Evolutionary conservation across 176 grass and related monocot species (phyloP).

Genomic region (Dendrocalamus sinicus): DNA sequence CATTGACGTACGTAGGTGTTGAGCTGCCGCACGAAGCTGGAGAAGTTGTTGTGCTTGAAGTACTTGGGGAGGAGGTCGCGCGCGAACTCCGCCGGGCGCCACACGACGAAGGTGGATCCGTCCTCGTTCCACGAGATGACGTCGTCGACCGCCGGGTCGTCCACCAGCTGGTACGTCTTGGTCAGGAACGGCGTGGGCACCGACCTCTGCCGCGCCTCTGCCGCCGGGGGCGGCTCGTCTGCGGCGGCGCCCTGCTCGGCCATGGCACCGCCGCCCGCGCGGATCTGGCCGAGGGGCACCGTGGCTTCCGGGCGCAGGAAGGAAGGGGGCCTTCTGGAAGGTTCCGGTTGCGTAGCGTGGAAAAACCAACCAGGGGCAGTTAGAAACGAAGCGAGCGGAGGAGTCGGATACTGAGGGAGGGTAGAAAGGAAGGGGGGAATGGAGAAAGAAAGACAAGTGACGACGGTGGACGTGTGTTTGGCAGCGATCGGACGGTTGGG

Average conservation of each 20-base stretch:
- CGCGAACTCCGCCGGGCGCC: slow-evolving; percentile 86
- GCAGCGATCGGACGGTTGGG: not conserved
- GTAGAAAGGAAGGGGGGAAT: not conserved
- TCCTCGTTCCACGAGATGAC: slow-evolving; percentile 89
- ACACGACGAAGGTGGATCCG: slow-evolving; percentile 81
- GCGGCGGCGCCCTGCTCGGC: not conserved
- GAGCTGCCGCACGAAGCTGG: slow-evolving; percentile 96
- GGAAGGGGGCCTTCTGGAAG: slow-evolving; percentile 51
- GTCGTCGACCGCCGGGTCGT: slow-evolving; percentile 78
- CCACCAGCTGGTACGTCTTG: slow-evolving; percentile 94
- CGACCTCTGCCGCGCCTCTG: slow-evolving; percentile 44
- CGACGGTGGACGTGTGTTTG: not conserved
- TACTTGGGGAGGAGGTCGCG: slow-evolving; percentile 93
- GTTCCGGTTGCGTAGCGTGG: slow-evolving; percentile 51
- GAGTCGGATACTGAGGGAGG: not conserved
- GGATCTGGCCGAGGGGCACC: slow-evolving; percentile 32
- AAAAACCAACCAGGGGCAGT: not conserved
- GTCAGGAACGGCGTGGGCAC: slow-evolving; percentile 88
- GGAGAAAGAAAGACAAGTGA: too few species aligned
- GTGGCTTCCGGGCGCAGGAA: not conserved
- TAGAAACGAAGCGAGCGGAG: not conserved
- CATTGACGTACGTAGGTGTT: slow-evolving; percentile 77
- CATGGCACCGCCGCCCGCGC: slow-evolving; percentile 13
- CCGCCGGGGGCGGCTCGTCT: not conserved
- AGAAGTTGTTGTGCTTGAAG: slow-evolving; percentile 99